Evolutionary conservation across 768 basidiomycete genomes (phyloP).

Genomic region (Kwoniella shandongensis): DNA sequence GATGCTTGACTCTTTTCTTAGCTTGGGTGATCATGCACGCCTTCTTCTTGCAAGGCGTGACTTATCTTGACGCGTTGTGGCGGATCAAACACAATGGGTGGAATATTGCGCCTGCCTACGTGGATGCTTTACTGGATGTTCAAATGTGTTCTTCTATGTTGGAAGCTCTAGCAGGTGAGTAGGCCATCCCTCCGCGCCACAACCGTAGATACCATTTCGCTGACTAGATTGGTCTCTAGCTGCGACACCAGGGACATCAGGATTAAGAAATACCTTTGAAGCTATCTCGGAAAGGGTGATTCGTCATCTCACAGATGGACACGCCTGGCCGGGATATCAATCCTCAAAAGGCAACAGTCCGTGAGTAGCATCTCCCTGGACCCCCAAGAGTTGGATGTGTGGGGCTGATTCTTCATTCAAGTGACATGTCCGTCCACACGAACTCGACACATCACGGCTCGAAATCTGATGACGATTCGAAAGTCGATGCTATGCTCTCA

Average conservation of each 20-base stretch:
- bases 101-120: conserved; percentile 22
- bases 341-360: neutral
- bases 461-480: too few relatives aligned
- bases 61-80: conserved; percentile 28
- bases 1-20: neutral
- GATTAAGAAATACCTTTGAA: conserved; percentile 17
- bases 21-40: conserved; percentile 28
- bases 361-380: too few relatives aligned
- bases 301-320: conserved; percentile 1
- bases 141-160: conserved; percentile 24
- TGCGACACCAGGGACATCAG: conserved; percentile 16
- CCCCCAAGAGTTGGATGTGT: too few relatives aligned
- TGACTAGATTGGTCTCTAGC: conserved; percentile 10
- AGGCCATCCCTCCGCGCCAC: neutral
- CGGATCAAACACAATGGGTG: conserved; percentile 19
- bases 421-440: too few relatives aligned
- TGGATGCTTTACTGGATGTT: conserved; percentile 31
- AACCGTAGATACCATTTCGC: neutral
- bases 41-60: conserved; percentile 29
- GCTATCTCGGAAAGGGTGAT: conserved; percentile 10
- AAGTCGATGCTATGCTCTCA: too few relatives aligned
- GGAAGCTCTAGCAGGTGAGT: conserved; percentile 32
- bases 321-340: neutral
- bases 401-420: too few relatives aligned
- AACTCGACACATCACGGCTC: too few relatives aligned